Percentiles rank a stretch among this genome's conserved stretches.
Conservation (phyloP, 805 yeast species). For the Yamadazyma philogaea region DNA sequence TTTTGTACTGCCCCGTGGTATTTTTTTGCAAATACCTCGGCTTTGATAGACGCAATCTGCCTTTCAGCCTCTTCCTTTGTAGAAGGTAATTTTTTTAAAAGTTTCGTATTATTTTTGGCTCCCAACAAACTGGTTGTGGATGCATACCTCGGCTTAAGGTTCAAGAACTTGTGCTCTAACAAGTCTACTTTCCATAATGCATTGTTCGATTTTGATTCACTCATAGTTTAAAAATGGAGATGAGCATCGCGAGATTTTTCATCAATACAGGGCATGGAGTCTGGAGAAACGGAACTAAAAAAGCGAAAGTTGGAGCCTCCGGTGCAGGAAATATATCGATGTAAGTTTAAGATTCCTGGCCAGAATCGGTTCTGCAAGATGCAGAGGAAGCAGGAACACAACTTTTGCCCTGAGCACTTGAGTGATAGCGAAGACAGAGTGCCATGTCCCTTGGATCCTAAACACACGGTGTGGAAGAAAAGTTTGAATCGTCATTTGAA, state of each 20-base stretch:
- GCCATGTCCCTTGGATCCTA: slow-evolving; percentile 73
- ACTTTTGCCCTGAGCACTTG: slow-evolving; percentile 64
- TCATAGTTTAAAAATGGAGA: slow-evolving; percentile 9
- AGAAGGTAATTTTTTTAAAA: slow-evolving; percentile 40
- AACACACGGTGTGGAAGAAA: slow-evolving; percentile 67
- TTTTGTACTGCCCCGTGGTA: slow-evolving; percentile 44
- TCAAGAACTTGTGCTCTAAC: slow-evolving; percentile 48
- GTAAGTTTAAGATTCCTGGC: slow-evolving; percentile 48
- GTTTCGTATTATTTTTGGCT: slow-evolving; percentile 43
- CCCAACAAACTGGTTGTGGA: slow-evolving; percentile 45
- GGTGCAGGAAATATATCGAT: slow-evolving; percentile 17
- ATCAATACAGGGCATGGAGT: background rate
- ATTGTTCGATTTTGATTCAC: slow-evolving; percentile 2
- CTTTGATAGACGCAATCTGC: slow-evolving; percentile 45
- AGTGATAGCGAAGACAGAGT: slow-evolving; percentile 40
- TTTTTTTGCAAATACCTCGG: slow-evolving; percentile 47
- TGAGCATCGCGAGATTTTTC: slow-evolving; percentile 13
- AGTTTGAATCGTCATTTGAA: slow-evolving; percentile 54
- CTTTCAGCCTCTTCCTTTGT: slow-evolving; percentile 40
- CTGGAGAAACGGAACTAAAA: slow-evolving; percentile 4
- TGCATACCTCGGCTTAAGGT: slow-evolving; percentile 44
- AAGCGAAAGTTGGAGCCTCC: slow-evolving; percentile 11
- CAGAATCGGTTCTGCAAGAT: slow-evolving; percentile 60
- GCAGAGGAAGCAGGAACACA: slow-evolving; percentile 48
- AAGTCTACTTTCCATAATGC: slow-evolving; percentile 51